Evolutionary conservation across 2,329 filamentous ascomycete genomes (phyloP).

Genomic region (Beauveria brongniartii): DNA sequence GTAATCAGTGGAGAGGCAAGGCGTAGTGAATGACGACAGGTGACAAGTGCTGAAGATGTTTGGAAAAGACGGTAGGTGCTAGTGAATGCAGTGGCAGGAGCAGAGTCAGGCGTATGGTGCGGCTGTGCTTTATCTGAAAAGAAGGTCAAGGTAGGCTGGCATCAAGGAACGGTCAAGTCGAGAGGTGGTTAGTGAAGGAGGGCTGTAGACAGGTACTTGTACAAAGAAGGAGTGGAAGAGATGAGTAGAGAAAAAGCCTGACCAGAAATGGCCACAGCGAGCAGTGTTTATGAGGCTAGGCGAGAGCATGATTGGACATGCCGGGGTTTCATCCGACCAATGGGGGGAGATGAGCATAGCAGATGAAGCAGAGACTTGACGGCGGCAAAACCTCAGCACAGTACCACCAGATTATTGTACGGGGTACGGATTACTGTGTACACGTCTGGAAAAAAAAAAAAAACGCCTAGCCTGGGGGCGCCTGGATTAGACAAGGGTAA

Average conservation of each 20-base stretch:
- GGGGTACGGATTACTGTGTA: conserved; percentile 6
- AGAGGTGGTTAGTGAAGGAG: conserved; percentile 1
- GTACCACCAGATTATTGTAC: conserved; percentile 5
- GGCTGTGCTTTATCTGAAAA: neutral
- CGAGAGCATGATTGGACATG: conserved; percentile 27
- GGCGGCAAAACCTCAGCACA: conserved; percentile 24
- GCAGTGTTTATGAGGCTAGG: conserved; percentile 22
- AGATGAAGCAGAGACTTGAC: conserved; percentile 26
- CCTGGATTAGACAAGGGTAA: neutral
- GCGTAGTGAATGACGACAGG: neutral
- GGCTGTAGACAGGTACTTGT: conserved; percentile 12
- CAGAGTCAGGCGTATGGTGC: neutral
- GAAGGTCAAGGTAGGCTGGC: neutral
- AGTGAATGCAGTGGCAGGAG: neutral
- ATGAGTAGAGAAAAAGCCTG: conserved; percentile 2
- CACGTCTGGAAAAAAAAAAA: neutral
- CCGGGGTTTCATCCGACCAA: conserved; percentile 25
- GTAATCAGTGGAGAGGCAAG: neutral
- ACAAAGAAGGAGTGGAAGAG: conserved; percentile 5
- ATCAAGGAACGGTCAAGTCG: conserved; percentile 7
- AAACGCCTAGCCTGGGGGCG: neutral
- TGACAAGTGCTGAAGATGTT: neutral
- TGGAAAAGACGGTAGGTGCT: neutral
- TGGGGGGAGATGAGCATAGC: conserved; percentile 24
- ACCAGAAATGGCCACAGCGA: conserved; percentile 15